Conservation (phyloP, 257 asterid species). For the Petrea volubilis region DNA sequence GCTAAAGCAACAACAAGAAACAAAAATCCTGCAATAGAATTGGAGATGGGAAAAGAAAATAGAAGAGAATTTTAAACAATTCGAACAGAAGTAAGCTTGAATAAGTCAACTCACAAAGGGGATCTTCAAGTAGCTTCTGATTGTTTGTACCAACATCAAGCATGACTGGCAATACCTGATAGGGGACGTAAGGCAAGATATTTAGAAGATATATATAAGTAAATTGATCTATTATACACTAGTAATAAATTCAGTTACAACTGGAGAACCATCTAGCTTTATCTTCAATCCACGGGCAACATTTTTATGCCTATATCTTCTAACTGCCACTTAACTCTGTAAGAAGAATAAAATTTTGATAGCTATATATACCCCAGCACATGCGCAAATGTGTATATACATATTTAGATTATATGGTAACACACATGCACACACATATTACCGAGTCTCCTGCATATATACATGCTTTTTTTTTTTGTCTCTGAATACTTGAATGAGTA, state of each 20-base stretch:
- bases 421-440: neutral
- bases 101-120: conserved; percentile 79
- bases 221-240: neutral
- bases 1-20: conserved; percentile 18
- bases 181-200: conserved; percentile 14
- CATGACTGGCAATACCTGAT: conserved; percentile 95
- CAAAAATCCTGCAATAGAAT: conserved; percentile 14
- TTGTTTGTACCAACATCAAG: conserved; percentile 99
- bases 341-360: neutral
- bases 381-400: neutral
- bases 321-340: neutral
- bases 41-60: conserved; percentile 16
- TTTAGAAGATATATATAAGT: conserved; percentile 6
- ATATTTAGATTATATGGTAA: neutral
- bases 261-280: conserved; percentile 12
- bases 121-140: conserved; percentile 84
- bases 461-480: neutral
- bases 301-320: neutral
- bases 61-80: conserved; percentile 1
- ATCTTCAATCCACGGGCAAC: conserved; percentile 1
- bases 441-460: conserved; percentile 8
- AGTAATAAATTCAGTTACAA: neutral
- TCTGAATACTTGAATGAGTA: conserved; percentile 17
- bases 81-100: conserved; percentile 1
- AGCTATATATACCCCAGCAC: neutral